These are phyloP conservation scores for Gymnopus androsaceus DNA, from an alignment of 1,284 basidiomycete genomes.

Conservation along the genomic window DNA sequence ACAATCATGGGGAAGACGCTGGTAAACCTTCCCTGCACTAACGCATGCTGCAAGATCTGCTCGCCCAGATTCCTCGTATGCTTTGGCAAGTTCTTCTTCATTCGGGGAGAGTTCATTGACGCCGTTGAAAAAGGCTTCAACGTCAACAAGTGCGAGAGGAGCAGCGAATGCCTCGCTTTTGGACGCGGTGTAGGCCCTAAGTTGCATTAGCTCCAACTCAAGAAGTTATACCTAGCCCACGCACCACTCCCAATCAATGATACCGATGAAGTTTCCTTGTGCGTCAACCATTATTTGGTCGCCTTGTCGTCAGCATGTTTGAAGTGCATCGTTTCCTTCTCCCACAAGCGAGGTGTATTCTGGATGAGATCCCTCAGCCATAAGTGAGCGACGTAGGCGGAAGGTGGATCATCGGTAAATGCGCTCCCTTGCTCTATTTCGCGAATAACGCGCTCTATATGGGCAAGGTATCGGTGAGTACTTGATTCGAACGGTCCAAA, in stretches of 20 bases:
- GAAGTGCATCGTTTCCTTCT: background rate
- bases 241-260: constrained; percentile 1
- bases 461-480: constrained; percentile 2
- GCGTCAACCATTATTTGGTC: background rate
- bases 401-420: background rate
- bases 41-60: background rate
- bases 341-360: background rate
- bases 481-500: constrained; percentile 3
- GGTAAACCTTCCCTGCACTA: background rate
- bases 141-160: background rate
- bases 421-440: background rate
- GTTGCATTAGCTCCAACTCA: background rate
- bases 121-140: background rate
- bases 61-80: background rate
- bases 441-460: background rate
- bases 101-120: background rate
- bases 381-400: background rate
- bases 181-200: background rate
- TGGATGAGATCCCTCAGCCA: background rate
- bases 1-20: background rate
- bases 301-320: background rate
- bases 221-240: background rate
- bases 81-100: background rate
- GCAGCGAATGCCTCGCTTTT: background rate
- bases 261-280: background rate